Conservation (phyloP, 768 basidiomycete genomes). For the Tubosaeta brunneosetosa region DNA sequence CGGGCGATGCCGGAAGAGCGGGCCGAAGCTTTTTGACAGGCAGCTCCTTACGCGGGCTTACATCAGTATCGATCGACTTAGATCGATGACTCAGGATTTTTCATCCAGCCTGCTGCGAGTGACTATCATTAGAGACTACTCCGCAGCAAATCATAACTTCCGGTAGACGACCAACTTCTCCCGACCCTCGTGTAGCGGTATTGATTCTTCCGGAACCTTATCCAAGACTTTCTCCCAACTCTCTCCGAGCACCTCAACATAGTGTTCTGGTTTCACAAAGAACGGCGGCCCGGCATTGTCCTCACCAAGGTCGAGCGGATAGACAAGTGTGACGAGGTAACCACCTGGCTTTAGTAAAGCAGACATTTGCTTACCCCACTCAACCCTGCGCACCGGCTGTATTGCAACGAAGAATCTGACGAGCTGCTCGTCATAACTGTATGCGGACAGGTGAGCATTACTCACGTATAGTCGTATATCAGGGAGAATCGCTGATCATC, state of each 20-base stretch:
- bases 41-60: no score
- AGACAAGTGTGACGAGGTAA: conserved; percentile 56
- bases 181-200: conserved; percentile 40
- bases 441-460: background rate
- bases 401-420: conserved; percentile 63
- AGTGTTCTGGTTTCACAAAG: conserved; percentile 54
- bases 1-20: no score
- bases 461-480: conserved; percentile 17
- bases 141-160: background rate
- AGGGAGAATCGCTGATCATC: conserved; percentile 9
- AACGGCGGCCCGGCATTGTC: conserved; percentile 60
- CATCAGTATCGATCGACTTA: no score
- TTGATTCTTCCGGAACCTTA: conserved; percentile 42
- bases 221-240: conserved; percentile 54
- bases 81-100: no score
- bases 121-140: no score
- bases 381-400: conserved; percentile 44
- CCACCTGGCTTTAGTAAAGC: conserved; percentile 57
- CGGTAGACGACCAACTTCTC: conserved; percentile 46
- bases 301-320: conserved; percentile 44
- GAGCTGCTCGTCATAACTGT: background rate
- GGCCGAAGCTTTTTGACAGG: no score
- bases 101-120: no score
- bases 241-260: conserved; percentile 44
- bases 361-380: conserved; percentile 59